Conservation (phyloP, 2,329 filamentous ascomycete species). For the Harringtonia lauricola region DNA sequence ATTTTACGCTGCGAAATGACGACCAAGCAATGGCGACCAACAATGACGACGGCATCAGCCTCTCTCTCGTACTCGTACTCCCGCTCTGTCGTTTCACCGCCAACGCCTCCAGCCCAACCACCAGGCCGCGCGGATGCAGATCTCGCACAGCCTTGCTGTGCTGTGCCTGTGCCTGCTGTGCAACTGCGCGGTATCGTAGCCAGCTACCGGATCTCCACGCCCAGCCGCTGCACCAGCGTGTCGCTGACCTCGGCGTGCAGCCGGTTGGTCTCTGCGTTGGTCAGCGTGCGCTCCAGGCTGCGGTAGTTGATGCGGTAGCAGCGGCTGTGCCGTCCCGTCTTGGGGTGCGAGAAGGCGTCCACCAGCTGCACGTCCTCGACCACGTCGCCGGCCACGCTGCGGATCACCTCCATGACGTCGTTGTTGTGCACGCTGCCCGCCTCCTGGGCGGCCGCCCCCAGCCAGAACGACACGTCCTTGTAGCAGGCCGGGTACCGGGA, state of each 20-base stretch:
- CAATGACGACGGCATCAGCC: no score
- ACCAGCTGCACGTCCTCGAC: conserved; percentile 80
- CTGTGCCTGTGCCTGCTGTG: no score
- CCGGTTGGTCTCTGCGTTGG: conserved; percentile 66
- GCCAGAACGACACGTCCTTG: conserved; percentile 93
- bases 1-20: no score
- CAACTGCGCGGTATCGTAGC: no score
- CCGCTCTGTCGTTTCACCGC: no score
- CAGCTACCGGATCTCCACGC: conserved; percentile 62
- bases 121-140: no score
- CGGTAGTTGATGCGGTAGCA: conserved; percentile 93
- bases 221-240: conserved; percentile 57
- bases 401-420: conserved; percentile 92
- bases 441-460: conserved; percentile 22
- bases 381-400: conserved; percentile 67
- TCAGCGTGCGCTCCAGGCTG: conserved; percentile 82
- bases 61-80: no score
- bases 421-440: conserved; percentile 64
- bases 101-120: no score
- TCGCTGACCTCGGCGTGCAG: conserved; percentile 59
- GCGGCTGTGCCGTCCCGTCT: conserved; percentile 70
- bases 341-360: conserved; percentile 83
- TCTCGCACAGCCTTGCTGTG: no score
- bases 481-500: conserved; percentile 83
- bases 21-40: no score